Conservation (phyloP, 2,329 filamentous ascomycete genomes). For the Trichoderma simmonsii region DNA sequence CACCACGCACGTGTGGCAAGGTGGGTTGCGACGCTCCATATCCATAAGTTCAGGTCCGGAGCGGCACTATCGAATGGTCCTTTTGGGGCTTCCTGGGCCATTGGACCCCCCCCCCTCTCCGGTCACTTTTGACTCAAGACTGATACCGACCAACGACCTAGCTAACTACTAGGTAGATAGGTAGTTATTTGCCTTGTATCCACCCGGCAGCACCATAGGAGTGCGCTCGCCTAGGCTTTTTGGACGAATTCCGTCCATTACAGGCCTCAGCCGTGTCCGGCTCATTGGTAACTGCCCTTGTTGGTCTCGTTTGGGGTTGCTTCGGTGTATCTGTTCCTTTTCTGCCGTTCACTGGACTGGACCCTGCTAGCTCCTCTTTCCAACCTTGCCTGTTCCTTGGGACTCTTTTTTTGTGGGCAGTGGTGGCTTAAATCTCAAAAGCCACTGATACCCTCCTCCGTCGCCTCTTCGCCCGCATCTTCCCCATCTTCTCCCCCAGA, state of each 20-base stretch:
- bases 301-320: conserved; percentile 22
- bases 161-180: neutral
- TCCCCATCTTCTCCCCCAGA: conserved; percentile 19
- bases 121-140: conserved; percentile 14
- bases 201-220: neutral
- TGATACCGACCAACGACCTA: conserved; percentile 18
- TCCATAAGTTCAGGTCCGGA: conserved; percentile 19
- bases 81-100: conserved; percentile 18
- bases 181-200: conserved; percentile 17
- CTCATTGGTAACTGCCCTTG: conserved; percentile 22
- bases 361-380: conserved; percentile 18
- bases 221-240: conserved; percentile 1
- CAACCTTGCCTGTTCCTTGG: neutral
- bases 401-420: conserved; percentile 1
- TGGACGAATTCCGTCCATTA: conserved; percentile 8
- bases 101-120: neutral
- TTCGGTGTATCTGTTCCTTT: conserved; percentile 21
- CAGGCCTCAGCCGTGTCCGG: conserved; percentile 23
- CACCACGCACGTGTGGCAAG: conserved; percentile 19
- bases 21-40: conserved; percentile 16
- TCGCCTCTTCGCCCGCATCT: conserved; percentile 11
- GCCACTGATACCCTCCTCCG: conserved; percentile 23
- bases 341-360: conserved; percentile 6
- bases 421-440: conserved; percentile 25
- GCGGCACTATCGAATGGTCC: conserved; percentile 19